Base-by-base conservation (phyloP, 108 stramenopile species). In the Hondaea fermentalgiana region DNA sequence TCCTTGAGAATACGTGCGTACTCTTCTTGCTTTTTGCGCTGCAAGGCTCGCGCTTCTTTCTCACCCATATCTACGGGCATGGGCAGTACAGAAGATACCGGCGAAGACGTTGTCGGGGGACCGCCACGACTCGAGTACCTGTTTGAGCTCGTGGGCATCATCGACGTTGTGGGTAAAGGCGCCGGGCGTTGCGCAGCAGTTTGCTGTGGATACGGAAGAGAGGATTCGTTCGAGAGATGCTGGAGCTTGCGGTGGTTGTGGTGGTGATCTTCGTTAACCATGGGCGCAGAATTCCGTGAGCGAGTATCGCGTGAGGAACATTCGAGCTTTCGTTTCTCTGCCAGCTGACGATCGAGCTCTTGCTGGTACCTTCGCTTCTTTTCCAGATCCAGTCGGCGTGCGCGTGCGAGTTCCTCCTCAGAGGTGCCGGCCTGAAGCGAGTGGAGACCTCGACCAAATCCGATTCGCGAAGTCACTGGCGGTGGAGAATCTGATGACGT, bases 41-140 rank as follows among this genome's bases (percentile, higher is more conserved):
- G 49, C 64, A 69, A 53, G 76, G 25, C 51, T 83, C 76, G 76
- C 76, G 76, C 76, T 83, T 83, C 49, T 12, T 53, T 83, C n/a
- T 83, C 76, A 3, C 49, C 76, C 3, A 83, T 12, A n/a, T 12
- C 12, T 12, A n/a, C 5, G 10, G 23, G 49, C 16, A 83, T 21
- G 49, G 76, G 76, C 28, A 83, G 45, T 0, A 83, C 76, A 53
- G 76, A 83, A 23, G 49, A 6, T 16, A 16, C 43, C 14, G n/a
- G n/a, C 25, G 19, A 25, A 35, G 51, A 83, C 12, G 45, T 6
- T 53, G 76, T 45, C 10, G 10, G 6, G 19, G 49, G 76, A 55
- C 45, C 14, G 51, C 51, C 17, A n/a, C 35, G 28, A 42, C 23
- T 72, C 19, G 72, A 42, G 23, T 17, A 17, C 29, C 16, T 2